Evolutionary conservation across 306 rosid species (phyloP).

Genomic region (Citrullus mucosospermus): DNA sequence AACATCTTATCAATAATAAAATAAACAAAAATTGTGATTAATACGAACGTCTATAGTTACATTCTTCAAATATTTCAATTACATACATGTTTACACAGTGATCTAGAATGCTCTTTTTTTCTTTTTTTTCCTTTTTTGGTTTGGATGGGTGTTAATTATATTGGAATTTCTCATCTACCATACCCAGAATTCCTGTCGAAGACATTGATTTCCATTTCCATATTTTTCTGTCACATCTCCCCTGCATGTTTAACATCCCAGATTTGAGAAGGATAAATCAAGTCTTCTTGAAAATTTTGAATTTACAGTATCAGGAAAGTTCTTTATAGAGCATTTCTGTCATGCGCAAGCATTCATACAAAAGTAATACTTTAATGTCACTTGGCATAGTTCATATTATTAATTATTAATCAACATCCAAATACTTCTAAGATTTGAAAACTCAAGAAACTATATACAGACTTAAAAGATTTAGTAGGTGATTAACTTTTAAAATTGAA

Average conservation of each 20-base stretch:
- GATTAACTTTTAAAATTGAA: background rate
- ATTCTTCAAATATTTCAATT: background rate
- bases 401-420: background rate
- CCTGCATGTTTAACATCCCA: constrained; percentile 1
- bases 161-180: background rate
- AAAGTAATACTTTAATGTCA: background rate
- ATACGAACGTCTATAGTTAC: background rate
- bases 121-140: background rate
- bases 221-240: background rate
- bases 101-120: background rate
- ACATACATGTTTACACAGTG: background rate
- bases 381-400: background rate
- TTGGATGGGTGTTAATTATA: background rate
- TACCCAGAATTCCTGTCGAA: background rate
- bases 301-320: background rate
- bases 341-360: background rate
- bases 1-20: background rate
- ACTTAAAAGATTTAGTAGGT: background rate
- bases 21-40: background rate
- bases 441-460: background rate
- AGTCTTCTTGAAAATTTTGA: background rate
- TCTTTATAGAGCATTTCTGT: background rate
- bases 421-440: too few species aligned
- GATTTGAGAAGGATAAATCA: background rate
- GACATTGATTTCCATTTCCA: background rate